Conservation (phyloP, 1,284 basidiomycete genomes). For the Xerocomus nothofagi region DNA sequence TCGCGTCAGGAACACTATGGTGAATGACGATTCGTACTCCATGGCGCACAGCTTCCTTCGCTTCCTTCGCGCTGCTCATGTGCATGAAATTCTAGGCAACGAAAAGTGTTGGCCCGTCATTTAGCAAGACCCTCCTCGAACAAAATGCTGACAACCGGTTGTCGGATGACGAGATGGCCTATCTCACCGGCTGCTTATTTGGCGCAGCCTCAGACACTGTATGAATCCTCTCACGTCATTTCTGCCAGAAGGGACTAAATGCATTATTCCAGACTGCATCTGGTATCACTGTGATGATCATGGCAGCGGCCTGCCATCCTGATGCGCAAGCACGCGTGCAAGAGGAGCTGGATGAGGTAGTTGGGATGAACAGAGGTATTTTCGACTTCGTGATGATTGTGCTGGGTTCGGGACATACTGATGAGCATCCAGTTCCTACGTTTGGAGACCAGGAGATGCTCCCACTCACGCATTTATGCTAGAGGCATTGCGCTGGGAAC, state of each 20-base stretch:
- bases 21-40: neutral
- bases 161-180: neutral
- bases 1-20: constrained; percentile 33
- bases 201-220: constrained; percentile 47
- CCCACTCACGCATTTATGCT: constrained; percentile 46
- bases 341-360: constrained; percentile 57
- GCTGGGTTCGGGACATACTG: neutral
- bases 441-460: constrained; percentile 51
- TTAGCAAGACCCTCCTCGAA: neutral
- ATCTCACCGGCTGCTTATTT: neutral
- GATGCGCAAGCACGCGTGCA: constrained; percentile 56
- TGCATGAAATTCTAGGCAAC: neutral
- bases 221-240: neutral
- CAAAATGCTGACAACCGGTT: neutral
- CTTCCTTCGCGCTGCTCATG: neutral
- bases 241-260: neutral
- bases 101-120: neutral
- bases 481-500: constrained; percentile 43
- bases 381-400: neutral
- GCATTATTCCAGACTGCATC: constrained; percentile 46
- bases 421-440: too few relatives aligned
- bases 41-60: too few relatives aligned
- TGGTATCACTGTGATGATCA: constrained; percentile 55
- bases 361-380: constrained; percentile 54
- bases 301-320: constrained; percentile 66